These are phyloP conservation scores for Mucor saturninus DNA, from an alignment of 371 early-diverging fungal genomes.

Conservation along the genomic window DNA sequence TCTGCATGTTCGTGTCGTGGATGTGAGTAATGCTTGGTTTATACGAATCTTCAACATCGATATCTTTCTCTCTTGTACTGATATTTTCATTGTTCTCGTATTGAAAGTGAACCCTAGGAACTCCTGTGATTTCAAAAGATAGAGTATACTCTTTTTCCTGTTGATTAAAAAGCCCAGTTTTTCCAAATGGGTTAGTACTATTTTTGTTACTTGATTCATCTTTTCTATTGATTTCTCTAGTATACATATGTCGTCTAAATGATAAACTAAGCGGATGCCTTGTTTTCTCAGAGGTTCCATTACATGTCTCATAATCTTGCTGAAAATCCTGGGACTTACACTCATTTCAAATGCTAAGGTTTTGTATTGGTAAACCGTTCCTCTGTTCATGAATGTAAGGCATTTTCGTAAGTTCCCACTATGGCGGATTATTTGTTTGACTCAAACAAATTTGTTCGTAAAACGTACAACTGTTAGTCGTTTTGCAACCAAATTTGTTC, in stretches of 20 bases:
- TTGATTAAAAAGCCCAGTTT: conserved; percentile 22
- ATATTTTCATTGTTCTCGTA: background rate
- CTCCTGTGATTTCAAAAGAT: conserved; percentile 13
- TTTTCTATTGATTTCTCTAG: conserved; percentile 2
- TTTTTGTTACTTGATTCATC: background rate
- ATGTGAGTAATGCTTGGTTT: background rate
- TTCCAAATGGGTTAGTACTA: conserved; percentile 7
- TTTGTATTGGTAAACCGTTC: conserved; percentile 14
- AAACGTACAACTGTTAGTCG: no score
- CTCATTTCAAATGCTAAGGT: conserved; percentile 15
- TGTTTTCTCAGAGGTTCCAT: background rate
- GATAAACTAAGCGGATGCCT: conserved; percentile 14
- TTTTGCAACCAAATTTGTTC: no score
- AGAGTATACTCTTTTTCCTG: conserved; percentile 14
- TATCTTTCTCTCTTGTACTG: background rate
- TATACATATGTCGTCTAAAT: conserved; percentile 21
- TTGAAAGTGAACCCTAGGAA: conserved; percentile 6
- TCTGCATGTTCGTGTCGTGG: background rate
- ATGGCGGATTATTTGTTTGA: no score
- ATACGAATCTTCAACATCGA: background rate
- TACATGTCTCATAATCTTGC: background rate
- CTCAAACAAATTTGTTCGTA: no score
- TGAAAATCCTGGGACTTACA: background rate
- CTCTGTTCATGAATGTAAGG: conserved; percentile 7
- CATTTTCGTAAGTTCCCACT: conserved; percentile 5